Evolutionary conservation across 148 eudicot species (phyloP).

Genomic region (Persicaria tinctoria): DNA sequence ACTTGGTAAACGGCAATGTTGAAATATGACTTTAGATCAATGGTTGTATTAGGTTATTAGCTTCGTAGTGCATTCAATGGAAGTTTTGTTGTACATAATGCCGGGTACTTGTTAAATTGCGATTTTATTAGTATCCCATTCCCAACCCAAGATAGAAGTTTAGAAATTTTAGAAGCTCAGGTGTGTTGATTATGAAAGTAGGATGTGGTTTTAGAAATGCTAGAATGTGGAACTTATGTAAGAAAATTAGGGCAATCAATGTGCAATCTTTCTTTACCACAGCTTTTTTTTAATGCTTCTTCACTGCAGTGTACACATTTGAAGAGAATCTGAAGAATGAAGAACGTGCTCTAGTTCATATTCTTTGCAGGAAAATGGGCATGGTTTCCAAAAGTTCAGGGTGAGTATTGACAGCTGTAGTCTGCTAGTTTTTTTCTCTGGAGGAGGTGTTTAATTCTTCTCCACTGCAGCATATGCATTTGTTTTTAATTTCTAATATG

Average conservation of each 20-base stretch:
- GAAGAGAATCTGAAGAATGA: conserved; percentile 38
- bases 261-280: neutral
- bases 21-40: neutral
- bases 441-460: too few species aligned
- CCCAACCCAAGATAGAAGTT: neutral
- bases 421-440: neutral
- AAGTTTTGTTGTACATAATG: neutral
- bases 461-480: too few species aligned
- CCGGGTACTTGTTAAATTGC: neutral
- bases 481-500: neutral
- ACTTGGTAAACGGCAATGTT: neutral
- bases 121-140: neutral
- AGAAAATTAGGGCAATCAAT: neutral
- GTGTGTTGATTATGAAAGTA: neutral
- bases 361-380: conserved; percentile 46
- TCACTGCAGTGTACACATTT: conserved; percentile 57
- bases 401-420: conserved; percentile 28
- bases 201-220: neutral
- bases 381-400: conserved; percentile 75
- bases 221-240: neutral
- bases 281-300: neutral
- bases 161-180: neutral
- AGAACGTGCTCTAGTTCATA: conserved; percentile 69
- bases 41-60: neutral
- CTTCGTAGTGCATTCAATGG: neutral